These are phyloP conservation scores for Xanthoconium separans DNA, from an alignment of 1,284 basidiomycete species.

Conservation along the genomic window DNA sequence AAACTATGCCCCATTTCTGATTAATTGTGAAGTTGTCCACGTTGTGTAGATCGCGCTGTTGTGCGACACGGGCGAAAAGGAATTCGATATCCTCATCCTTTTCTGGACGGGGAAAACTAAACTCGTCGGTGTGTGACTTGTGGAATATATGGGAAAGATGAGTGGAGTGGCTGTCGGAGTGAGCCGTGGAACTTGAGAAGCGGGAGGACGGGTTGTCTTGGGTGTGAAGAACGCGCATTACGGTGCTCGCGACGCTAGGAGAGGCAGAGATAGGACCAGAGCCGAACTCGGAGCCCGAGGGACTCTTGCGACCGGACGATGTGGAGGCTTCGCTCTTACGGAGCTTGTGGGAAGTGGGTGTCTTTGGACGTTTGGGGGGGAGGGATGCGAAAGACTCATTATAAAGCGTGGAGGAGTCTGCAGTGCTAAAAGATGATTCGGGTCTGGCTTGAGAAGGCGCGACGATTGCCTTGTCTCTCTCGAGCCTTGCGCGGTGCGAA, in stretches of 20 bases:
- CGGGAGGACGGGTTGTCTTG: constrained; percentile 62
- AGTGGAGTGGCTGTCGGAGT: constrained; percentile 52
- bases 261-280: constrained; percentile 40
- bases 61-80: constrained; percentile 75
- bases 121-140: constrained; percentile 57
- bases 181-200: constrained; percentile 53
- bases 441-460: constrained; percentile 36
- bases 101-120: constrained; percentile 71
- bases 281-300: constrained; percentile 47
- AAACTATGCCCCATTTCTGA: constrained; percentile 93
- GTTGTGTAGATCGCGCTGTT: constrained; percentile 63
- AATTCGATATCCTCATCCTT: constrained; percentile 73
- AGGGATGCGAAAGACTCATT: constrained; percentile 44
- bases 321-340: constrained; percentile 57
- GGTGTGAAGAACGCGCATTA: constrained; percentile 48
- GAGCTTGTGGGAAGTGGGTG: constrained; percentile 39
- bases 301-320: constrained; percentile 43
- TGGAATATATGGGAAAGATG: constrained; percentile 58
- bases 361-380: constrained; percentile 36
- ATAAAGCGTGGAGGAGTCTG: constrained; percentile 59
- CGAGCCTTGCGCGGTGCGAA: constrained; percentile 46
- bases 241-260: constrained; percentile 32
- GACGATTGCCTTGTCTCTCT: constrained; percentile 51
- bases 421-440: constrained; percentile 52
- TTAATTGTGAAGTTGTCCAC: constrained; percentile 66